Percentiles rank a stretch among this genome's conserved stretches.
These are phyloP conservation scores for Penicillium fimorum DNA, from an alignment of 495 filamentous ascomycete species.

Conservation along the genomic window DNA sequence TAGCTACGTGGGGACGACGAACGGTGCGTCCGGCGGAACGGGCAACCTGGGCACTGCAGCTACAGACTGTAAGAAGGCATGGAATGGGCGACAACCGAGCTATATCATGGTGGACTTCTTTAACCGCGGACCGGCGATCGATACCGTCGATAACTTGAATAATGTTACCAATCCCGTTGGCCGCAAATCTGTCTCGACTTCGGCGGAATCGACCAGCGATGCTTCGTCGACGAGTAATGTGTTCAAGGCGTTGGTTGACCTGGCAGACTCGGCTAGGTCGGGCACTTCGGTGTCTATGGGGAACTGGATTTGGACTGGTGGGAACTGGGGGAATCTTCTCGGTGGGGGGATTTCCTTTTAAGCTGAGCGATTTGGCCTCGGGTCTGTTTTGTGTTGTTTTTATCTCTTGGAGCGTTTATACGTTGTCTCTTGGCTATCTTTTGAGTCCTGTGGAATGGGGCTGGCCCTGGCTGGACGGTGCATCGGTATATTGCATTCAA, in stretches of 20 bases:
- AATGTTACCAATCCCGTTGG: slow-evolving; percentile 51
- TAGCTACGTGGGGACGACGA: slow-evolving; percentile 57
- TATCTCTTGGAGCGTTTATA: slow-evolving; percentile 22
- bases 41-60: slow-evolving; percentile 63
- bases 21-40: slow-evolving; percentile 47
- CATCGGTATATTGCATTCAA: slow-evolving; percentile 9
- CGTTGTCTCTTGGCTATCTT: slow-evolving; percentile 10
- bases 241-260: slow-evolving; percentile 40
- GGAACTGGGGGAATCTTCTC: slow-evolving; percentile 44
- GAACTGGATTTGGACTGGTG: slow-evolving; percentile 50
- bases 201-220: slow-evolving; percentile 27
- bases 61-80: slow-evolving; percentile 52
- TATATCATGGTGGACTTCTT: slow-evolving; percentile 78
- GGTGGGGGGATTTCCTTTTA: slow-evolving; percentile 42
- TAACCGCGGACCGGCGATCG: slow-evolving; percentile 60
- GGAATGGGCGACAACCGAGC: slow-evolving; percentile 52
- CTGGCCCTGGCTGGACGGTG: slow-evolving; percentile 8
- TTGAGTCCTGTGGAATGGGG: not conserved
- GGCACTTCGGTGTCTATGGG: slow-evolving; percentile 41
- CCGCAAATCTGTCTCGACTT: slow-evolving; percentile 33
- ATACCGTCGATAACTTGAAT: slow-evolving; percentile 63
- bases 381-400: slow-evolving; percentile 6
- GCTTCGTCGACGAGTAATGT: slow-evolving; percentile 38
- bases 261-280: slow-evolving; percentile 37
- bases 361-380: slow-evolving; percentile 5